Conservation (phyloP, 2,329 filamentous ascomycete genomes). For the Talaromyces sp. region DNA sequence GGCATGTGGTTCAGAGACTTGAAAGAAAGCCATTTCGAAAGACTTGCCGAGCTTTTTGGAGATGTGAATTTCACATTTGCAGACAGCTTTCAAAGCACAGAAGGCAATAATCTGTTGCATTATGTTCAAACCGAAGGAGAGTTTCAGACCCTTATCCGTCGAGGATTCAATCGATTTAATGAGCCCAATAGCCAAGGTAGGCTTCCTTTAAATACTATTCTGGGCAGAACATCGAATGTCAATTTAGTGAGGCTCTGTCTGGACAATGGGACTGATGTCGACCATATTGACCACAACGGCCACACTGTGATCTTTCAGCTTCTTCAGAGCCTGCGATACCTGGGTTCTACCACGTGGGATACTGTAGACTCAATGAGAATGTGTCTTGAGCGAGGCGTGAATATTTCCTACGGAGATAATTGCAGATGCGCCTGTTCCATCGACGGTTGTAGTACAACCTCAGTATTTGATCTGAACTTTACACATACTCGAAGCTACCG, state of each 20-base stretch:
- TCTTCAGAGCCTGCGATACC: not conserved
- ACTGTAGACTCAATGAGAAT: not conserved
- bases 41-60: not conserved
- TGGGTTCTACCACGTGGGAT: not conserved
- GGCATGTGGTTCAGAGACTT: not conserved
- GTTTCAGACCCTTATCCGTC: not conserved
- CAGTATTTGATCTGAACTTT: not conserved
- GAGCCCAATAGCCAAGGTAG: not conserved
- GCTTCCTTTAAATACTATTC: not conserved
- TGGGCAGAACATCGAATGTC: not conserved
- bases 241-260: not conserved
- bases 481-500: not conserved
- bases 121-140: not conserved
- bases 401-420: not conserved
- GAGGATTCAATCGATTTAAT: not conserved
- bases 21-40: not conserved
- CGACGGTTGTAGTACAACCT: not conserved
- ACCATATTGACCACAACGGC: not conserved
- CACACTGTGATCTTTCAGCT: not conserved
- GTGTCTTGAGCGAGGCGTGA: not conserved
- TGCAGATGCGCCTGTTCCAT: not conserved
- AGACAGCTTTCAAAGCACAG: not conserved
- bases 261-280: not conserved
- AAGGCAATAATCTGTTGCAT: not conserved
- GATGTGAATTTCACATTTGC: not conserved